phyloP scores from a whole-genome alignment of 2,329 filamentous ascomycete genomes.

The Penicillium sp. region DNA sequence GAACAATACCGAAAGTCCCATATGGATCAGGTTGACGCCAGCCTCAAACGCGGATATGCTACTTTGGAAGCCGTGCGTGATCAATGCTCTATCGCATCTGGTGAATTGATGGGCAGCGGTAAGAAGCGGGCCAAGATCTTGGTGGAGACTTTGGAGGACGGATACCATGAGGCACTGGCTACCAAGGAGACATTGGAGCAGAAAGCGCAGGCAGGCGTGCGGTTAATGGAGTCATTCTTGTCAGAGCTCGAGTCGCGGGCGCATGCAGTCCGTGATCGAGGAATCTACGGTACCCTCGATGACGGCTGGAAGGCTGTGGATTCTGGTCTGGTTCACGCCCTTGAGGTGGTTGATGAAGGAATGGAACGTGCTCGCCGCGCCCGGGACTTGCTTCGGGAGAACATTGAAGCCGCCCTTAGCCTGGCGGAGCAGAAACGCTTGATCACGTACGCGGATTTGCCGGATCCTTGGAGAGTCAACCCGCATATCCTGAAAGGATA shows the following conservation, averaged over 20 bases:
- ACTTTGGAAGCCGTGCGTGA: slow-evolving; percentile 85
- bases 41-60: slow-evolving; percentile 79
- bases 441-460: slow-evolving; percentile 85
- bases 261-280: slow-evolving; percentile 74
- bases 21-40: slow-evolving; percentile 76
- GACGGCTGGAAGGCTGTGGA: slow-evolving; percentile 79
- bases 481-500: slow-evolving; percentile 90
- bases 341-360: slow-evolving; percentile 75
- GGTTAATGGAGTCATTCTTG: slow-evolving; percentile 81
- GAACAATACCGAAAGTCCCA: slow-evolving; percentile 84
- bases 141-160: slow-evolving; percentile 85
- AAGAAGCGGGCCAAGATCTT: slow-evolving; percentile 81
- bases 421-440: slow-evolving; percentile 77
- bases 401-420: slow-evolving; percentile 74
- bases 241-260: slow-evolving; percentile 81
- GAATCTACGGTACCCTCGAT: slow-evolving; percentile 75
- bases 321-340: slow-evolving; percentile 71
- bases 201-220: slow-evolving; percentile 84
- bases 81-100: slow-evolving; percentile 85
- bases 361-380: slow-evolving; percentile 80
- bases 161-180: slow-evolving; percentile 82
- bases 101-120: slow-evolving; percentile 84
- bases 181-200: slow-evolving; percentile 86
- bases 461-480: slow-evolving; percentile 90
- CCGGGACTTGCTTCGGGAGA: slow-evolving; percentile 78